Evolutionary conservation across 2,329 filamentous ascomycete genomes (phyloP).

Genomic region (Penicillium sp.): DNA sequence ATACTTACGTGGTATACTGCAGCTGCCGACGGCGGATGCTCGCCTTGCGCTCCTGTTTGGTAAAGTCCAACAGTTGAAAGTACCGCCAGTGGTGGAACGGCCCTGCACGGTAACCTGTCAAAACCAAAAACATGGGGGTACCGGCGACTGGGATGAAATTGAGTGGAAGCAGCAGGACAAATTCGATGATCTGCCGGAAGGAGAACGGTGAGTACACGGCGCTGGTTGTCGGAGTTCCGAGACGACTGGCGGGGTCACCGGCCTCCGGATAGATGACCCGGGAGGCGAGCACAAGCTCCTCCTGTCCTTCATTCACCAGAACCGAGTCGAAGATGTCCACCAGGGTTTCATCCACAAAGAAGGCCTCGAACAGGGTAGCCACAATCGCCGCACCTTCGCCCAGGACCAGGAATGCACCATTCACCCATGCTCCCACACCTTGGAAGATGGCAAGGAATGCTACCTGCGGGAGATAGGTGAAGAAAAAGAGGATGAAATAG

Average conservation of each 20-base stretch:
- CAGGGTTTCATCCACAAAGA: slow-evolving; percentile 77
- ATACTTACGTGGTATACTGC: slow-evolving; percentile 78
- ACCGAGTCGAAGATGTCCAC: slow-evolving; percentile 87
- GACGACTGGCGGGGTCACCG: slow-evolving; percentile 72
- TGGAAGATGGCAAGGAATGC: slow-evolving; percentile 90
- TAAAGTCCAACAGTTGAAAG: slow-evolving; percentile 76
- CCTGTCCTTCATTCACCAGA: slow-evolving; percentile 72
- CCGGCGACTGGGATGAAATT: slow-evolving; percentile 86
- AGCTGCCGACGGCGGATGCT: slow-evolving; percentile 70
- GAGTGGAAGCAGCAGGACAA: slow-evolving; percentile 76
- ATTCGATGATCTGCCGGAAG: slow-evolving; percentile 84
- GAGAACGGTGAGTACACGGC: slow-evolving; percentile 88
- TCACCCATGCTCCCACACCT: slow-evolving; percentile 83
- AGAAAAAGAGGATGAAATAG: slow-evolving; percentile 82
- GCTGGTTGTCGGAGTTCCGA: slow-evolving; percentile 77
- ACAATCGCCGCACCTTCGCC: slow-evolving; percentile 66
- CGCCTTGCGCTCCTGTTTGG: slow-evolving; percentile 71
- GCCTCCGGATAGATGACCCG: slow-evolving; percentile 69
- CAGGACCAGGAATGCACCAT: slow-evolving; percentile 81
- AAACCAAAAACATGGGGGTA: slow-evolving; percentile 79
- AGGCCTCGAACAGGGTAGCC: slow-evolving; percentile 72
- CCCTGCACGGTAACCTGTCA: slow-evolving; percentile 84
- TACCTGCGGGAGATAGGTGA: slow-evolving; percentile 85
- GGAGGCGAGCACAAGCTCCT: slow-evolving; percentile 68
- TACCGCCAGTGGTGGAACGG: slow-evolving; percentile 91